Percentiles rank a stretch among this genome's conserved stretches.
Evolutionary conservation across 805 yeast genomes (phyloP).

Genomic region (Candida verbasci): DNA sequence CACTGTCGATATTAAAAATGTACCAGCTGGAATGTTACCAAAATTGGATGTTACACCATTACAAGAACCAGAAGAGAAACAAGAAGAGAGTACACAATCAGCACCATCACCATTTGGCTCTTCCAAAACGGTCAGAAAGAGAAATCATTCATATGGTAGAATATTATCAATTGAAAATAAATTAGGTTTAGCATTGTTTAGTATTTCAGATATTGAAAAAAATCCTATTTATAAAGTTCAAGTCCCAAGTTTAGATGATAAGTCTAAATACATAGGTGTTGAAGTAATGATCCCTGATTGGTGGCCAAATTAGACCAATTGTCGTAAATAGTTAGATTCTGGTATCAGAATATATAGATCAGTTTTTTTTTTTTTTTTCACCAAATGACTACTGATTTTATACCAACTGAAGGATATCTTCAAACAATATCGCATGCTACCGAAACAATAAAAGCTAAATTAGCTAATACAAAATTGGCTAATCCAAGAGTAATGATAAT

Average conservation of each 20-base stretch:
- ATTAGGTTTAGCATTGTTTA: conserved; percentile 62
- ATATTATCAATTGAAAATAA: conserved; percentile 54
- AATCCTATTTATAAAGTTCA: conserved; percentile 29
- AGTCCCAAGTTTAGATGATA: conserved; percentile 18
- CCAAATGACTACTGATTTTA: conserved; percentile 8
- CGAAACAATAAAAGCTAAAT: conserved; percentile 3
- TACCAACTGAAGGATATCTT: conserved; percentile 16
- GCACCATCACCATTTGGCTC: conserved; percentile 38
- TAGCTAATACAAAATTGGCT: neutral
- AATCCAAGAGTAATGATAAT: conserved; percentile 70
- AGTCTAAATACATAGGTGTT: conserved; percentile 33
- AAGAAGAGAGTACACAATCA: neutral
- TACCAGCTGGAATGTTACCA: conserved; percentile 11
- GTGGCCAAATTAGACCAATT: conserved; percentile 55
- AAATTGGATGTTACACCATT: conserved; percentile 17
- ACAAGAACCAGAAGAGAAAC: conserved; percentile 12
- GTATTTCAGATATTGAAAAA: conserved; percentile 42
- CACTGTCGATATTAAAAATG: conserved; percentile 10
- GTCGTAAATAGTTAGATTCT: no score
- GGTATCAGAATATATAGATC: no score
- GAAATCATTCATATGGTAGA: conserved; percentile 52
- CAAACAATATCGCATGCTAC: conserved; percentile 9
- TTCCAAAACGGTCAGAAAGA: conserved; percentile 22
- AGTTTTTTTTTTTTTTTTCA: conserved; percentile 1
- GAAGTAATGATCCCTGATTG: conserved; percentile 62